Evolutionary conservation across 2,329 filamentous ascomycete species (phyloP).

Genomic region (Ampelomyces quisqualis): DNA sequence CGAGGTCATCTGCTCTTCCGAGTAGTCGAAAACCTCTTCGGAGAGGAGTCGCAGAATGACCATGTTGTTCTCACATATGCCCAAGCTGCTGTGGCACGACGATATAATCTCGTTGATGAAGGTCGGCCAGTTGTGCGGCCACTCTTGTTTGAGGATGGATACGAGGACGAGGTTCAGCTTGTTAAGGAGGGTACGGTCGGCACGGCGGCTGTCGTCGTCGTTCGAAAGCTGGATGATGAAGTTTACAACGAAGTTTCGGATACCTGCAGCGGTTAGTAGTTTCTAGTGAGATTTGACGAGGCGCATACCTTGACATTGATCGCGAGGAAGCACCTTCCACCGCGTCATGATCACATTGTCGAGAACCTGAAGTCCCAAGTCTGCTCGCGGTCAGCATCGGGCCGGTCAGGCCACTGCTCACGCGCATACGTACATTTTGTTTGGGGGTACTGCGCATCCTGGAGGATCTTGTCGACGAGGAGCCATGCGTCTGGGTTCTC

Average conservation of each 20-base stretch:
- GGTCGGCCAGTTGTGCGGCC: conserved; percentile 99
- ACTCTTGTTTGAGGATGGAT: conserved; percentile 97
- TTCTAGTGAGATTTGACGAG: not conserved
- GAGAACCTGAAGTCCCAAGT: conserved; percentile 91
- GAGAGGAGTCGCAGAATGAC: conserved; percentile 91
- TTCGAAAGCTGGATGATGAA: conserved; percentile 94
- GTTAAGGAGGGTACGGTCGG: conserved; percentile 88
- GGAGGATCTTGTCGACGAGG: conserved; percentile 93
- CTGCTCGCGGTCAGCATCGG: conserved; percentile 52
- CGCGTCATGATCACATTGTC: conserved; percentile 98
- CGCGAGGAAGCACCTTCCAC: conserved; percentile 96
- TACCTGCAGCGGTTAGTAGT: conserved; percentile 60
- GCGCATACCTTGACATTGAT: conserved; percentile 85
- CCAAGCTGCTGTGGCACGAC: conserved; percentile 90
- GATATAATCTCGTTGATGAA: conserved; percentile 99
- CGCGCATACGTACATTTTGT: conserved; percentile 75
- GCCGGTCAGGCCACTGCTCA: conserved; percentile 15
- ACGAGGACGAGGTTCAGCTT: conserved; percentile 98
- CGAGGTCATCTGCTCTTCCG: conserved; percentile 98
- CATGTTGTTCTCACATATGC: conserved; percentile 99
- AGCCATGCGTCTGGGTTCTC: conserved; percentile 98
- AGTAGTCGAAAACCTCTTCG: conserved; percentile 98
- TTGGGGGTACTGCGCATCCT: conserved; percentile 88
- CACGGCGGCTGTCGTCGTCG: conserved; percentile 81
- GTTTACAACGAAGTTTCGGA: conserved; percentile 98